phyloP scores from a whole-genome alignment of 495 filamentous ascomycete species.

The Thozetella sp. region DNA sequence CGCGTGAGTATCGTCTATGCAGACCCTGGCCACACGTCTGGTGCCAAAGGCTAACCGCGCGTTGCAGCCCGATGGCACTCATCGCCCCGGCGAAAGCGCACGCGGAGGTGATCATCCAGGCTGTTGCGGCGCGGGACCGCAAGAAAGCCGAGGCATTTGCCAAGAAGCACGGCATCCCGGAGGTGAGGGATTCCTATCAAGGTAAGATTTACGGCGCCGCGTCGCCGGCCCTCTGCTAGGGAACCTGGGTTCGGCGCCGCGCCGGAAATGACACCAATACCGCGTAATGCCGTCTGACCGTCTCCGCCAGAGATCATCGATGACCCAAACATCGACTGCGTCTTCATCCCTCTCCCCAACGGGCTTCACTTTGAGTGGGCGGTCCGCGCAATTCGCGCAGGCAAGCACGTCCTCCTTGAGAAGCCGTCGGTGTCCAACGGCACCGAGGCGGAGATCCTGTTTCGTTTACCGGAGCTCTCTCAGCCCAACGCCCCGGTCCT shows the following conservation, averaged over 20 bases:
- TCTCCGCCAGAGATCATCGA: constrained; percentile 37
- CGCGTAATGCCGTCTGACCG: background rate
- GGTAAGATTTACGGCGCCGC: constrained; percentile 16
- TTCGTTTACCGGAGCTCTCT: constrained; percentile 34
- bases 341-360: constrained; percentile 56
- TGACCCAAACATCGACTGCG: constrained; percentile 48
- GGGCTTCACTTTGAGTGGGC: constrained; percentile 59
- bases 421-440: constrained; percentile 56
- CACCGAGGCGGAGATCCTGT: constrained; percentile 45
- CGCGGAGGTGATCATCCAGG: constrained; percentile 58
- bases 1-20: background rate
- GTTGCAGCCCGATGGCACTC: constrained; percentile 48
- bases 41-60: background rate
- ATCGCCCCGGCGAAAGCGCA: constrained; percentile 59
- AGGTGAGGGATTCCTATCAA: constrained; percentile 50
- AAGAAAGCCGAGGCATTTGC: constrained; percentile 56
- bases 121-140: constrained; percentile 58
- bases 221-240: background rate
- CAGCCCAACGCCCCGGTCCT: constrained; percentile 38
- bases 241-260: too few relatives aligned
- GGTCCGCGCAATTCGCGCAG: constrained; percentile 45
- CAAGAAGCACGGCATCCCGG: constrained; percentile 56
- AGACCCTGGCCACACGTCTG: background rate
- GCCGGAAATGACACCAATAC: too few relatives aligned
- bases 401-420: constrained; percentile 63